Percentiles rank a stretch among this genome's conserved stretches.
Conservation (phyloP, 2,329 filamentous ascomycete genomes). For the Corinectria fuckeliana region DNA sequence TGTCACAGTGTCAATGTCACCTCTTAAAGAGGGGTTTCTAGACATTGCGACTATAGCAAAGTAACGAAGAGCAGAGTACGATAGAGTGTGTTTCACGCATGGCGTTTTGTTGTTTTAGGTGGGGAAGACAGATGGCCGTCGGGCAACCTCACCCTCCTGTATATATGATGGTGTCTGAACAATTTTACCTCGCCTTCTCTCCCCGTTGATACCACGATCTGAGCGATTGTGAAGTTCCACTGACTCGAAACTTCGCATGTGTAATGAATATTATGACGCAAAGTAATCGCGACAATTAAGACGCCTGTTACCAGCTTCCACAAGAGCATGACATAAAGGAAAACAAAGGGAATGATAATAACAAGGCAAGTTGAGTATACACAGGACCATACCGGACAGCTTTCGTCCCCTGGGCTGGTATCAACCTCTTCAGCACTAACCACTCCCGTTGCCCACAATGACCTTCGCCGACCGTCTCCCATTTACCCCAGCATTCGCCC, state of each 20-base stretch:
- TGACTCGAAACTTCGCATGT: background rate
- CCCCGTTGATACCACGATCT: constrained; percentile 1
- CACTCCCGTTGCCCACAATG: background rate
- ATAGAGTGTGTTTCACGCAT: constrained; percentile 4
- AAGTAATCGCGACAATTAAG: constrained; percentile 17
- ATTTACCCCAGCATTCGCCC: background rate
- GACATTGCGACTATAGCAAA: background rate
- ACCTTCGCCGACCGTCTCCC: background rate
- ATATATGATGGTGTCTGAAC: constrained; percentile 19
- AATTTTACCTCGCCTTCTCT: background rate
- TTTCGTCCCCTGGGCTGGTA: constrained; percentile 22
- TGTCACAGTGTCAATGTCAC: constrained; percentile 5
- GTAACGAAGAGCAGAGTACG: background rate
- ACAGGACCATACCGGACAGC: constrained; percentile 29
- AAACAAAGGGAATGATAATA: constrained; percentile 28
- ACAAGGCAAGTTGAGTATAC: constrained; percentile 35
- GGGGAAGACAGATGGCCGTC: constrained; percentile 19
- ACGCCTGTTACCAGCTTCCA: constrained; percentile 32
- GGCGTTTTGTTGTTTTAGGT: constrained; percentile 10
- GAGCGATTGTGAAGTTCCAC: background rate
- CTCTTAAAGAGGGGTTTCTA: background rate
- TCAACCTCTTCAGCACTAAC: constrained; percentile 4
- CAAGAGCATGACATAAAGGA: constrained; percentile 19
- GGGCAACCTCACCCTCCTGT: constrained; percentile 6
- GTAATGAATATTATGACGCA: background rate